phyloP scores from a whole-genome alignment of 768 basidiomycete species.

The Botryobasidium botryosum region DNA sequence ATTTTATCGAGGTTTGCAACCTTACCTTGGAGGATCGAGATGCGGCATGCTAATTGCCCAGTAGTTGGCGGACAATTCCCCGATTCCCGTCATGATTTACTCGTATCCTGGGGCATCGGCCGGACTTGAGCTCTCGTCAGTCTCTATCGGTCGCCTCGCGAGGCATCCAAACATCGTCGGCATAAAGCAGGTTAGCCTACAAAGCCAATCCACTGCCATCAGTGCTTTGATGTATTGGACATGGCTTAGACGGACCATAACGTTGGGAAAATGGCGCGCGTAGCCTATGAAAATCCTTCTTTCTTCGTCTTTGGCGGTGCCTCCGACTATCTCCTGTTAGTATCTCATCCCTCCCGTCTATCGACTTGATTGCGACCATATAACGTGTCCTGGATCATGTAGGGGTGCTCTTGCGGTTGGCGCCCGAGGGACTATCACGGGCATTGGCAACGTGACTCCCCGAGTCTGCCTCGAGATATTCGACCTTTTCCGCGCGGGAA shows the following conservation, averaged over 20 bases:
- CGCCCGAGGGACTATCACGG: slow-evolving; percentile 7
- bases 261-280: slow-evolving; percentile 20
- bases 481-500: slow-evolving; percentile 5
- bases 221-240: not conserved
- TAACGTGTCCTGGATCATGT: not conserved
- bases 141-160: slow-evolving; percentile 18
- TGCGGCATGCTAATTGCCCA: not conserved
- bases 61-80: slow-evolving; percentile 19
- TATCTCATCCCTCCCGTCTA: not conserved
- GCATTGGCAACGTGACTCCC: slow-evolving; percentile 5
- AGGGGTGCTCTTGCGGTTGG: slow-evolving; percentile 11
- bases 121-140: slow-evolving; percentile 21
- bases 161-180: slow-evolving; percentile 22
- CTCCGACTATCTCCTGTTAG: slow-evolving; percentile 14
- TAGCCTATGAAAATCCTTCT: slow-evolving; percentile 8
- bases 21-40: not conserved
- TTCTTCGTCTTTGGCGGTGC: slow-evolving; percentile 14
- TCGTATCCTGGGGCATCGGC: slow-evolving; percentile 20
- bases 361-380: not conserved
- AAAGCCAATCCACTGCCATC: not conserved
- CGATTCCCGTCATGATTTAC: slow-evolving; percentile 21
- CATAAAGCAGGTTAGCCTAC: slow-evolving; percentile 17
- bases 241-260: slow-evolving; percentile 19
- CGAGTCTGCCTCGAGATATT: slow-evolving; percentile 5
- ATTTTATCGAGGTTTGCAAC: slow-evolving; percentile 17